Percentiles rank a stretch among this genome's conserved stretches.
Conservation (phyloP, 257 asterid genomes). For the Eustoma russellianum region DNA sequence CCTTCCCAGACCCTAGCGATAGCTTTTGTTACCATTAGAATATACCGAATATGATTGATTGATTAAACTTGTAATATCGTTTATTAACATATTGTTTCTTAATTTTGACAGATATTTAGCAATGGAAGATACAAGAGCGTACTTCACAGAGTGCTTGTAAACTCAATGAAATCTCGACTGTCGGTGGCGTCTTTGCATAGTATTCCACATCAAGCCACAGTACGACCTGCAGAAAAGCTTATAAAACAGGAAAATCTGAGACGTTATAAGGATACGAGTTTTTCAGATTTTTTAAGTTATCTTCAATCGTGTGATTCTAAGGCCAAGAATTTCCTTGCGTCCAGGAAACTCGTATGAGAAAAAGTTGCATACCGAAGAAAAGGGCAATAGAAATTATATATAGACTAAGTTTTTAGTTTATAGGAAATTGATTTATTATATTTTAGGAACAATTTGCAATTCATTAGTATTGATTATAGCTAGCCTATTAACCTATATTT, state of each 20-base stretch:
- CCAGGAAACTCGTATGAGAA: constrained; percentile 33
- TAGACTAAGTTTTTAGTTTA: too few relatives aligned
- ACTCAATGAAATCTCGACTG: constrained; percentile 34
- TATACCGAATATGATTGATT: too few relatives aligned
- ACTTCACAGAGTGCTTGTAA: constrained; percentile 66
- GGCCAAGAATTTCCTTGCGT: constrained; percentile 53
- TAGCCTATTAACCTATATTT: too few relatives aligned
- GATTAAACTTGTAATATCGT: too few relatives aligned
- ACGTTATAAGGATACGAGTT: constrained; percentile 62
- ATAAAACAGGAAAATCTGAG: constrained; percentile 42
- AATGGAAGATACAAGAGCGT: constrained; percentile 82
- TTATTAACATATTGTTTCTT: neutral
- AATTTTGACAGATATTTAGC: constrained; percentile 59
- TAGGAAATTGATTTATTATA: too few relatives aligned
- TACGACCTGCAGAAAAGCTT: constrained; percentile 47
- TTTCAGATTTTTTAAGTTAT: constrained; percentile 44
- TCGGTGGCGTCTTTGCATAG: constrained; percentile 83
- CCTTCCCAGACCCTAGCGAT: too few relatives aligned
- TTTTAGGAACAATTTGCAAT: too few relatives aligned
- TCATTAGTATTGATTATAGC: too few relatives aligned
- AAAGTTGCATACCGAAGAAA: too few relatives aligned
- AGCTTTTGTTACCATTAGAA: too few relatives aligned
- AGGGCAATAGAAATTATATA: too few relatives aligned
- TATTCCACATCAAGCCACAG: constrained; percentile 44
- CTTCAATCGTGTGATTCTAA: constrained; percentile 44